Base-by-base conservation (phyloP, 306 rosid genomes). In the Vigna nakashimae region DNA sequence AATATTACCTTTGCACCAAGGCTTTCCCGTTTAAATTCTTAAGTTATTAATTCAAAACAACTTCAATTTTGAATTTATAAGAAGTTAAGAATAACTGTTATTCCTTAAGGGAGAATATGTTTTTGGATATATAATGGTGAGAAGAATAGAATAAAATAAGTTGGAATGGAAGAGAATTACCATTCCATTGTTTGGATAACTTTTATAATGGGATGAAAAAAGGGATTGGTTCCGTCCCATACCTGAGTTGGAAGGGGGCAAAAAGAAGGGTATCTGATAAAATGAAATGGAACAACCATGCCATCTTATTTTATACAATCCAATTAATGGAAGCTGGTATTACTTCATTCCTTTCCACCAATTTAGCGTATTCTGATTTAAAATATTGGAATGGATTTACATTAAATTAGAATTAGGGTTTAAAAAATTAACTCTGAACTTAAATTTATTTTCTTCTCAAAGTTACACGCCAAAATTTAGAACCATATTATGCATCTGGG, bases 381-480 rank as follows among this genome's bases (percentile, higher is more conserved):
- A 56, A 32, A 69, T 46, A 30, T 78, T 30, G 17, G 60, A 14
- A 43, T 8, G 28, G 46, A 58, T 58, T 56, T 5, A 50, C 40
- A 65, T 36, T 73, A 80, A 67, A 84, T 73, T 58, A 53, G 12
- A 64, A 34, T 22, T 48, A 65, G 7, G 62, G 8, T 72, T 11
- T 4, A 36, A 32, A 62, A 73, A 4, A 67, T 16, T 12, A 48
- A 63, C 16, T 48, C 49, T 63, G 17, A 70, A 74, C 57, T 48
- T 55, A 43, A 34, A 82, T 38, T 43, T 63, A 79, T 49, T 50
- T 83, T 42, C 77, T 74, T 74, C 69, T 74, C 36, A 52, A 58
- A 68, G 48, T 58, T 12, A 60, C 13, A 42, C 0, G 4, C 13
- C 13, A 42, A 42, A 9, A 45, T 73, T 62, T 20, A 85, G 52